Evolutionary conservation across 495 filamentous ascomycete genomes (phyloP), one percentile per base, ranked within the genome.

Genomic region (Tuber magnatum): DNA sequence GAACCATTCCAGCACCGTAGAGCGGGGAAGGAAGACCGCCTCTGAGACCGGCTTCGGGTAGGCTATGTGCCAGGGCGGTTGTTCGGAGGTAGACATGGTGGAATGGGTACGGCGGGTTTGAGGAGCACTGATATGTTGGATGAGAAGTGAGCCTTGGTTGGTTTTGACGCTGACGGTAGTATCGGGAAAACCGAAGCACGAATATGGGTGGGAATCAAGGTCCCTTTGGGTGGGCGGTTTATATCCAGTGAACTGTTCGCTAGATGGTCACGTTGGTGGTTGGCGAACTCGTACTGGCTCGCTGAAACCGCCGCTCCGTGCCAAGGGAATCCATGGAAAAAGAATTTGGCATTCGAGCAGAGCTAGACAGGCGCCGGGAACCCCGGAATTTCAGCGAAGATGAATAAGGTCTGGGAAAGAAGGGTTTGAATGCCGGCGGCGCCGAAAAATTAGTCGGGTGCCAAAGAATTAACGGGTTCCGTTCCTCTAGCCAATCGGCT

Each of bases 1-100:
- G 48, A 88, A 77, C 83, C 86, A 84, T 70, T 81, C 75, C 9
- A 87, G 77, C 14, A 88, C 72, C 3, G 83, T 83, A 41, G 81
- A 73, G 68, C 86, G 83, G 24, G 84, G 78, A 51, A 88, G 75
- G 38, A 81, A 81, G 3, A 82, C 74, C 3, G 84, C 80, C 5
- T 73, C 69, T 9, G 72, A 81, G 70, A 71, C 76, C 5, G 86
- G 86, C 5, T 81, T 75, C 24, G 86, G 87, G 75, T 84, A 87
- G 40, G 82, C 72, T 40, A 83, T 79, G 73, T 84, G 71, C 83
- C 83, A 85, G 12, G 83, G 80, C 39, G 68, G 41, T n/a, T 81
- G 71, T 61, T 78, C 74, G 40, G 76, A 16, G 38, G 65, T 28
- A 41, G 77, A 79, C 77, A 79, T 79, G 71, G 42, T 18, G 18